Evolutionary conservation across 768 basidiomycete genomes (phyloP).

Genomic region (Phaeotremella fagi): DNA sequence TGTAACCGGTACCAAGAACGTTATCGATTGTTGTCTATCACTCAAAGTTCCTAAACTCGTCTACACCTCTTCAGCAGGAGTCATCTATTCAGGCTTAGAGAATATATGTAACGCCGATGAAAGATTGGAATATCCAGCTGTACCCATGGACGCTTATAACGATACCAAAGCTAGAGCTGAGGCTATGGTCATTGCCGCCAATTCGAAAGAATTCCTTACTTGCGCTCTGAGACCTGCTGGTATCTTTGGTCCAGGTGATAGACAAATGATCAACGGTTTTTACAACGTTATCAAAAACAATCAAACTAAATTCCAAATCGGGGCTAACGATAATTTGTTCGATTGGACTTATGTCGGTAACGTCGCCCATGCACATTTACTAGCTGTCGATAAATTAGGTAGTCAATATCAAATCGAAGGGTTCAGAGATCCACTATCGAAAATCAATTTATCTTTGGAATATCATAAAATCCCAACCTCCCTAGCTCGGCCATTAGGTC

Average conservation of each 20-base stretch:
- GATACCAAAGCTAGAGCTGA: constrained; percentile 90
- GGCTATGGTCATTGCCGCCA: constrained; percentile 73
- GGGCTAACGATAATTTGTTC: constrained; percentile 84
- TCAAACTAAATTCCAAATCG: constrained; percentile 89
- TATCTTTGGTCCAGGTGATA: constrained; percentile 94
- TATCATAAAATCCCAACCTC: constrained; percentile 68
- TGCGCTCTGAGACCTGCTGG: constrained; percentile 88
- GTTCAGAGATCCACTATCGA: constrained; percentile 55
- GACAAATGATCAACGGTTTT: constrained; percentile 75
- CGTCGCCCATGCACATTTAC: constrained; percentile 85
- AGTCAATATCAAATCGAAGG: constrained; percentile 53
- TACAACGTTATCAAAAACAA: constrained; percentile 70
- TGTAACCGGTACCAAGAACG: constrained; percentile 65
- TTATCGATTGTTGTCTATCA: constrained; percentile 74
- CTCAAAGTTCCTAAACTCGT: constrained; percentile 72
- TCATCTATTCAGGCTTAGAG: constrained; percentile 70
- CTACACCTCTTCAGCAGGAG: constrained; percentile 88
- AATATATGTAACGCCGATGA: constrained; percentile 85
- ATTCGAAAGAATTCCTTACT: constrained; percentile 75
- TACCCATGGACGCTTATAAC: constrained; percentile 84
- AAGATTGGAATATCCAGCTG: constrained; percentile 66
- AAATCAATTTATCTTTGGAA: constrained; percentile 64
- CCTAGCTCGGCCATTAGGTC: constrained; percentile 74
- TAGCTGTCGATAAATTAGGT: constrained; percentile 80
- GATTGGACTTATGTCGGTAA: constrained; percentile 98